Evolutionary conservation across 495 filamentous ascomycete species (phyloP).

Genomic region (Trichodelitschia bisporula): DNA sequence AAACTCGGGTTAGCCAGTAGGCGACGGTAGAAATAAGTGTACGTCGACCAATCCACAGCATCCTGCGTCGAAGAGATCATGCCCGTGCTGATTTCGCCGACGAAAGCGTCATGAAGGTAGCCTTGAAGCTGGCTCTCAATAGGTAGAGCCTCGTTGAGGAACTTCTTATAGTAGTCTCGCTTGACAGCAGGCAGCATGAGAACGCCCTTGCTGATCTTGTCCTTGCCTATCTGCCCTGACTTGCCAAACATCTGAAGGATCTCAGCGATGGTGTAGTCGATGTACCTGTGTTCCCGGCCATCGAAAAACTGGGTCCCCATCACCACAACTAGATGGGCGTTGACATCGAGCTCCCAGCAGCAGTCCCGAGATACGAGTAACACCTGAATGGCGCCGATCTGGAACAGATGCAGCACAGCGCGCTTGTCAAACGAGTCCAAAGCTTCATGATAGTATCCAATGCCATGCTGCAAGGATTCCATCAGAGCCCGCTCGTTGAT

Average conservation of each 20-base stretch:
- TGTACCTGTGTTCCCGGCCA: slow-evolving; percentile 86
- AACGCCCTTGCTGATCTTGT: slow-evolving; percentile 68
- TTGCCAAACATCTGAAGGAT: slow-evolving; percentile 99
- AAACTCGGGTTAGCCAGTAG: slow-evolving; percentile 94
- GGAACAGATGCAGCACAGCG: slow-evolving; percentile 79
- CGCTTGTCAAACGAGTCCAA: slow-evolving; percentile 69
- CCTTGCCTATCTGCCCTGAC: slow-evolving; percentile 50
- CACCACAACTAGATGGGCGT: slow-evolving; percentile 72
- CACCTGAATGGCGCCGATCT: slow-evolving; percentile 78
- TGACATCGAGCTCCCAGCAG: slow-evolving; percentile 83
- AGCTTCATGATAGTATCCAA: slow-evolving; percentile 94
- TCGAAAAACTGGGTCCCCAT: slow-evolving; percentile 99
- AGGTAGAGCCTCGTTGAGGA: slow-evolving; percentile 85
- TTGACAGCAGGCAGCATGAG: slow-evolving; percentile 87
- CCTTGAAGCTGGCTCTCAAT: slow-evolving; percentile 84
- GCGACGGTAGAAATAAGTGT: slow-evolving; percentile 95
- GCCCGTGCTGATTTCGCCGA: slow-evolving; percentile 84
- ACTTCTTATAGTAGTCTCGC: slow-evolving; percentile 96
- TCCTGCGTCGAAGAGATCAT: slow-evolving; percentile 89
- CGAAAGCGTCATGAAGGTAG: slow-evolving; percentile 86
- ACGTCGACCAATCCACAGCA: slow-evolving; percentile 94
- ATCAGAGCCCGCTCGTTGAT: slow-evolving; percentile 70
- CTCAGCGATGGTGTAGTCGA: slow-evolving; percentile 89
- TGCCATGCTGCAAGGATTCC: slow-evolving; percentile 81
- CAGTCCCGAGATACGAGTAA: slow-evolving; percentile 83